A percentile compares a stretch with the other conserved stretches of the same genome.
Conservation (phyloP, 2,329 filamentous ascomycete species). For the Epichloe aotearoae region DNA sequence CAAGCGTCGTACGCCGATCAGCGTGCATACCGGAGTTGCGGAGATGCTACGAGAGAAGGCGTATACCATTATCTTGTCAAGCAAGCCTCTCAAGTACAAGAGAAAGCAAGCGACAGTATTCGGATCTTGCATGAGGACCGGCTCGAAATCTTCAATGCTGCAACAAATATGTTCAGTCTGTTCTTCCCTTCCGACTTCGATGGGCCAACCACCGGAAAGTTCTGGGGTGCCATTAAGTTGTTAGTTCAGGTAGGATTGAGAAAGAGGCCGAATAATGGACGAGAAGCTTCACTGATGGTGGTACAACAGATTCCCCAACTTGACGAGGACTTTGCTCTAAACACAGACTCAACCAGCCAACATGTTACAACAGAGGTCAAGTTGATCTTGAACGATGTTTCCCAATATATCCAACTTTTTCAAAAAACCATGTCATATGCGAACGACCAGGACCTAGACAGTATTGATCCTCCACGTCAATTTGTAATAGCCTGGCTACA, state of each 20-base stretch:
- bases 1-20: slow-evolving; percentile 16
- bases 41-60: slow-evolving; percentile 10
- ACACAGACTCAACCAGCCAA: background rate
- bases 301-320: slow-evolving; percentile 6
- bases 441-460: slow-evolving; percentile 14
- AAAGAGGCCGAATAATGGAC: background rate
- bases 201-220: slow-evolving; percentile 26
- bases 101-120: slow-evolving; percentile 12
- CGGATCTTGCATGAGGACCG: slow-evolving; percentile 18
- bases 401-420: slow-evolving; percentile 15
- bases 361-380: slow-evolving; percentile 6
- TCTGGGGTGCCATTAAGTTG: slow-evolving; percentile 28
- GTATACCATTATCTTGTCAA: slow-evolving; percentile 13
- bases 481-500: slow-evolving; percentile 30
- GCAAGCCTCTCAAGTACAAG: slow-evolving; percentile 11
- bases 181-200: slow-evolving; percentile 26
- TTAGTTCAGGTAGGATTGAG: slow-evolving; percentile 16
- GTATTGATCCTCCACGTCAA: slow-evolving; percentile 21
- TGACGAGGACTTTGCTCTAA: background rate
- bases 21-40: slow-evolving; percentile 16
- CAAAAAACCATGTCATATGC: slow-evolving; percentile 17
- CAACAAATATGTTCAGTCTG: slow-evolving; percentile 26
- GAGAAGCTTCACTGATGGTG: background rate
- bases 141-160: slow-evolving; percentile 27
- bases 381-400: slow-evolving; percentile 11